Evolutionary conservation across 2,329 filamentous ascomycete genomes (phyloP).

Genomic region (Colletotrichum theobromicola): DNA sequence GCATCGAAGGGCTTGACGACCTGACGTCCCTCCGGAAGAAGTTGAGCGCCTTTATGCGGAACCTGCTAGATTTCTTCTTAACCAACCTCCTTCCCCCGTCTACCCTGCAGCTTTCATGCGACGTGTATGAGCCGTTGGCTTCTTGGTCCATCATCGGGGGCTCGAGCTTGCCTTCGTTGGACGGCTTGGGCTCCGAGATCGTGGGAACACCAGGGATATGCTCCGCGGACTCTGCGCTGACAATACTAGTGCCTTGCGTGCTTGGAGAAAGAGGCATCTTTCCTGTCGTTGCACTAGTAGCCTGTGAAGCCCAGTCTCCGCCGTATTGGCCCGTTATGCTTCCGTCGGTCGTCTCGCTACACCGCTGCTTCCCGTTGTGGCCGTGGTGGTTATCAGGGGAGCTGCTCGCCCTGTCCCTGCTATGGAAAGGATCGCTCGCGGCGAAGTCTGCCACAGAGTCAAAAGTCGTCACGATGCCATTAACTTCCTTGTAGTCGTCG

Average conservation of each 20-base stretch:
- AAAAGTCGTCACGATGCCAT: conserved; percentile 49
- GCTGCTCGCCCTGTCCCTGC: conserved; percentile 34
- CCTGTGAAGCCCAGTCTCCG: conserved; percentile 67
- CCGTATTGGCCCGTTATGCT: conserved; percentile 58
- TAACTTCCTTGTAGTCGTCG: conserved; percentile 45
- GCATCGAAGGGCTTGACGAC: conserved; percentile 38
- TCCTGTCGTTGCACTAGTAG: conserved; percentile 66
- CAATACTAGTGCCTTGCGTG: conserved; percentile 69
- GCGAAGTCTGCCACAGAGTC: conserved; percentile 53
- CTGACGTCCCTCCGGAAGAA: conserved; percentile 61
- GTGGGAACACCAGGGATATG: conserved; percentile 50
- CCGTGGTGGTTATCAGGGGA: conserved; percentile 41
- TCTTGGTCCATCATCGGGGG: conserved; percentile 12
- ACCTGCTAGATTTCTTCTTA: conserved; percentile 68
- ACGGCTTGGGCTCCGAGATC: conserved; percentile 42
- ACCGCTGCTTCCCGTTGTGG: conserved; percentile 55
- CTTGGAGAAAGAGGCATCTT: conserved; percentile 70
- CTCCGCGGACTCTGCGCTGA: conserved; percentile 64
- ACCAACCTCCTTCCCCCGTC: conserved; percentile 53
- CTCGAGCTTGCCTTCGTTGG: conserved; percentile 15
- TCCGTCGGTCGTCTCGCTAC: conserved; percentile 67
- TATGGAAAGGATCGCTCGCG: conserved; percentile 54
- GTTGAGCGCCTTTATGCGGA: conserved; percentile 65
- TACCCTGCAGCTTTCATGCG: conserved; percentile 49
- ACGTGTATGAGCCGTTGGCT: conserved; percentile 27